Evolutionary conservation across 148 eudicot species (phyloP), one percentile per base, ranked within the genome.

Genomic region (Rhododendron ferrugineum): DNA sequence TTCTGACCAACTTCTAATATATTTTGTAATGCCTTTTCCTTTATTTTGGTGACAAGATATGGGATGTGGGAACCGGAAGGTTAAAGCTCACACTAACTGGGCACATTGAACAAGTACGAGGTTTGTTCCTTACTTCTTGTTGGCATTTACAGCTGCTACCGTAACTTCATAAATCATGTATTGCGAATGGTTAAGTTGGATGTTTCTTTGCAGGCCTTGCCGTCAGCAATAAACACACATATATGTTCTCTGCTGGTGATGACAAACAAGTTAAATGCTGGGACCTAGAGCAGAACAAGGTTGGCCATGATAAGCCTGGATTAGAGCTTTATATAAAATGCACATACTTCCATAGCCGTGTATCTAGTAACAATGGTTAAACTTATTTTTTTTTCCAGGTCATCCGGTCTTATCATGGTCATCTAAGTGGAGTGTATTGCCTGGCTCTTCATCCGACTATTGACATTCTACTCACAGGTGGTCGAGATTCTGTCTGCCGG

Each of bases 231-330:
- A 95, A 87, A 86, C 98, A 97, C 87, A 97, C 99, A 13, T 97
- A 97, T 90, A 95, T 97, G 99, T 97, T 97, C 85, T 95, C 99
- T 89, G 99, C 98, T 82, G 99, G 99, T 81, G 99, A 97, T 91
- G 99, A 97, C 89, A 97, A 97, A 88, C 92, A 90, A 92, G 99
- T 97, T 60, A 97, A 97, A 89, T 97, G 99, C 90, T 97, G 99
- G 99, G 99, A 97, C 91, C 95, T 97, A 58, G 99, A 97, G 88
- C 99, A 97, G 87, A 97, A 97, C 87, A 97, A 97, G 99, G 99
- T 94, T 79, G 74, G 73, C 73, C 60, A 5, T 1, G 85, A 7
- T 70, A 70, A 70, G 75, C 75, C 37, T 37, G 10, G 40, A 42
- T 54, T 73, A 32, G 58, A 84, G 23, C 42, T 79, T 40, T 66